Evolutionary conservation across 2,329 filamentous ascomycete genomes (phyloP).

Genomic region (Zasmidium angulare): DNA sequence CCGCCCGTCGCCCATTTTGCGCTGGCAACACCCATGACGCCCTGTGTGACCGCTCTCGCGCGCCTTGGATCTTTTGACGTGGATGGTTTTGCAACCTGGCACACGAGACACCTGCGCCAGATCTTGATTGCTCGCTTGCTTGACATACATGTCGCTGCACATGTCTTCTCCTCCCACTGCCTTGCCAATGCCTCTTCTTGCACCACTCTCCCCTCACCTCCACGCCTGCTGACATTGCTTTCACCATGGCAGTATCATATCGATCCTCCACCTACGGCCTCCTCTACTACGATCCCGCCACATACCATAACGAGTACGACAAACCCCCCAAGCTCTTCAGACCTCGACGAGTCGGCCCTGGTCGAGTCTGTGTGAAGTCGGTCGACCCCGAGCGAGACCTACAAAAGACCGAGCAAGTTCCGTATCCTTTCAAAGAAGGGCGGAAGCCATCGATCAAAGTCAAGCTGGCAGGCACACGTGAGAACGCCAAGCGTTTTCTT

Average conservation of each 20-base stretch:
- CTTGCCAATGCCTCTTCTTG: constrained; percentile 2
- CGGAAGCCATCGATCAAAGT: constrained; percentile 20
- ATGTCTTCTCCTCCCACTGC: constrained; percentile 8
- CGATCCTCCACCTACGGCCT: constrained; percentile 26
- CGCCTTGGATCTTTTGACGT: constrained; percentile 23
- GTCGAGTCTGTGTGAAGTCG: constrained; percentile 58
- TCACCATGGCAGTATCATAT: constrained; percentile 25
- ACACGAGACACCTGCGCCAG: constrained; percentile 6
- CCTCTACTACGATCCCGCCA: constrained; percentile 25
- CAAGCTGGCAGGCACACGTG: constrained; percentile 52
- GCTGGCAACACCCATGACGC: constrained; percentile 23
- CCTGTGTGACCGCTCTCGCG: constrained; percentile 13
- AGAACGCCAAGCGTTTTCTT: constrained; percentile 52
- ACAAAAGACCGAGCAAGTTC: constrained; percentile 28
- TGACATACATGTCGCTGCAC: constrained; percentile 2
- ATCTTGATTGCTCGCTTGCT: constrained; percentile 6
- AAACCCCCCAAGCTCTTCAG: constrained; percentile 43
- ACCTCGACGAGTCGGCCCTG: constrained; percentile 54
- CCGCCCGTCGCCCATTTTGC: constrained; percentile 14
- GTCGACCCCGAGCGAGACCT: constrained; percentile 47
- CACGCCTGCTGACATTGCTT: constrained; percentile 13
- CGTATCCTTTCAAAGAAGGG: constrained; percentile 14
- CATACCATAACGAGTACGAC: constrained; percentile 19
- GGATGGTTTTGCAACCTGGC: constrained; percentile 20
- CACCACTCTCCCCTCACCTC: not conserved